Conservation (phyloP, 1,139 yeast species). For the Geotrichum reessii region DNA sequence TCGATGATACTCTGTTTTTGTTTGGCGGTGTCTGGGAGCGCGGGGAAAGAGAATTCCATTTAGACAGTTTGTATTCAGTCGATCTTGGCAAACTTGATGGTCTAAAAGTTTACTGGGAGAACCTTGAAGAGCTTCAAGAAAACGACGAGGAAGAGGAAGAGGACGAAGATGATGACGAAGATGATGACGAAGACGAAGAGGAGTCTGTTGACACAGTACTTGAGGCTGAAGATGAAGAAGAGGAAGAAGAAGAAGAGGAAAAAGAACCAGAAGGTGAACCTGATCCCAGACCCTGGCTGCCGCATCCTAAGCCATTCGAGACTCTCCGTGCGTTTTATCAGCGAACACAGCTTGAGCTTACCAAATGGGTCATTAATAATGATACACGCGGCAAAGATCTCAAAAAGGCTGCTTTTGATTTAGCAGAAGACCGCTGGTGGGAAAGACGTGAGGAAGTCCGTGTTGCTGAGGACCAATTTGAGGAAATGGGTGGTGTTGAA, state of each 20-base stretch:
- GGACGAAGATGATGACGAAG: constrained; percentile 58
- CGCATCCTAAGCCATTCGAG: constrained; percentile 96
- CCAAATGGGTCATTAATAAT: constrained; percentile 82
- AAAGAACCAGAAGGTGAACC: constrained; percentile 57
- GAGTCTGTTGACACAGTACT: constrained; percentile 46
- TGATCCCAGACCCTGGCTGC: constrained; percentile 92
- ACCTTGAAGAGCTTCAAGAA: constrained; percentile 52
- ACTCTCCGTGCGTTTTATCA: constrained; percentile 73
- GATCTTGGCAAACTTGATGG: constrained; percentile 88
- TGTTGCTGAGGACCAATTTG: constrained; percentile 79
- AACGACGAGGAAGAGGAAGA: constrained; percentile 56
- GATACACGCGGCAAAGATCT: constrained; percentile 89
- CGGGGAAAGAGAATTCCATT: constrained; percentile 76
- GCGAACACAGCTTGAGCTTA: constrained; percentile 78
- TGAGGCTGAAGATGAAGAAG: constrained; percentile 55
- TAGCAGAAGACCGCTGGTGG: constrained; percentile 97
- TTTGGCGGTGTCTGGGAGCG: constrained; percentile 89
- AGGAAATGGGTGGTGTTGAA: constrained; percentile 87
- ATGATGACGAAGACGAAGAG: constrained; percentile 49
- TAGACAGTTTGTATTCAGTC: constrained; percentile 80
- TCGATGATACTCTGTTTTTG: constrained; percentile 78
- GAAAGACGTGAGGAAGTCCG: constrained; percentile 93
- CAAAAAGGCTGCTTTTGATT: constrained; percentile 82
- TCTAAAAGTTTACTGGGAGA: constrained; percentile 85
- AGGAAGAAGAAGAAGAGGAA: constrained; percentile 53